phyloP scores from a whole-genome alignment of 345 rosid genomes.

The Pugionium dolabratum region DNA sequence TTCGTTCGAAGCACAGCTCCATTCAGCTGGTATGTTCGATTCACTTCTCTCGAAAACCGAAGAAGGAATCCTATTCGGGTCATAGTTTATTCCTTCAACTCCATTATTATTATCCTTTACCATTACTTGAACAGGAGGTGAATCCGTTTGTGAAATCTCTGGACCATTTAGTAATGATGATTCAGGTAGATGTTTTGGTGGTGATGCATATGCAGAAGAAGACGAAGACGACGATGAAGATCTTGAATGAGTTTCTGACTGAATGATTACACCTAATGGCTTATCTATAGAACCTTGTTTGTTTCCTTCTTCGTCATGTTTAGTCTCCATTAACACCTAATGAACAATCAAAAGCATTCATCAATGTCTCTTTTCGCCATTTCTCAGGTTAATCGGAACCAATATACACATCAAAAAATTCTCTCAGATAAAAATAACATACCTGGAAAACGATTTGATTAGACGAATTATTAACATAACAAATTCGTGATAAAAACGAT shows the following conservation, averaged over 20 bases:
- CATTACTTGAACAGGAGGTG: slow-evolving; percentile 82
- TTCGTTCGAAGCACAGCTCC: slow-evolving; percentile 68
- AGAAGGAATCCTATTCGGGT: slow-evolving; percentile 61
- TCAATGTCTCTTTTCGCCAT: not conserved
- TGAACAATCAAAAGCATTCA: slow-evolving; percentile 13
- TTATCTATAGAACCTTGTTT: slow-evolving; percentile 19
- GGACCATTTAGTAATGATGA: slow-evolving; percentile 15
- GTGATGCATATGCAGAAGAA: slow-evolving; percentile 43
- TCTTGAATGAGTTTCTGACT: slow-evolving; percentile 33
- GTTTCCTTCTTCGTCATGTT: slow-evolving; percentile 31
- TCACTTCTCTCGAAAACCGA: slow-evolving; percentile 52
- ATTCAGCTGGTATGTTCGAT: slow-evolving; percentile 49
- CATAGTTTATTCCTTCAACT: slow-evolving; percentile 25
- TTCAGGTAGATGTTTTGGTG: slow-evolving; percentile 44
- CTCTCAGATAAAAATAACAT: not conserved
- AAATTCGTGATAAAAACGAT: not conserved
- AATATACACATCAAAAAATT: not conserved
- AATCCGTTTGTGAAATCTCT: slow-evolving; percentile 39
- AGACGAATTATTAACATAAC: not conserved
- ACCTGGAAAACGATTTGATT: slow-evolving; percentile 16
- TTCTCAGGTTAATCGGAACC: not conserved
- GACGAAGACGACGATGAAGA: slow-evolving; percentile 42
- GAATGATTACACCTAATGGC: slow-evolving; percentile 7
- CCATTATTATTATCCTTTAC: slow-evolving; percentile 44
- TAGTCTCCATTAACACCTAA: slow-evolving; percentile 48